Evolutionary conservation across 2,329 filamentous ascomycete genomes (phyloP), one percentile per base, ranked within the genome.

Genomic region (Penicillium sp.): DNA sequence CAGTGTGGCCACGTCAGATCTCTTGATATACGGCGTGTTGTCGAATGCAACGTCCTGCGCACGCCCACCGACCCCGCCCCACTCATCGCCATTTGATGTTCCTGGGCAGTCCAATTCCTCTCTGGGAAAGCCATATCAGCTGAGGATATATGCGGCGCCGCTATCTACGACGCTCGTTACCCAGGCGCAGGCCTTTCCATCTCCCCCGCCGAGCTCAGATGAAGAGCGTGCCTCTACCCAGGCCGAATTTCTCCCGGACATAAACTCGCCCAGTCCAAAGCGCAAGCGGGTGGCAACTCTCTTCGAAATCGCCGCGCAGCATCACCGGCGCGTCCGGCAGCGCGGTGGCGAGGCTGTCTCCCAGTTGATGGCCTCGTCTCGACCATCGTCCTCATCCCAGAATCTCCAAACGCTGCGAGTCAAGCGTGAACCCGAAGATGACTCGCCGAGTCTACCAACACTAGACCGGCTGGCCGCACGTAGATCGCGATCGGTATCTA

Each of bases 211-310:
- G n/a, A 74, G 69, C 52, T 57, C 68, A 6, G 55, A 65, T 26
- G 60, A 56, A 25, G 56, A 62, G 28, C 48, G 35, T 58, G 42
- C 37, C 56, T 64, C 55, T 62, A 65, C 63, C 1, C 65, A 53
- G 25, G 74, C 73, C 16, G 71, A 78, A 43, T 79, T 79, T 48
- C 69, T 79, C 14, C 75, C 73, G 2, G 75, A 78, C 58, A 63
- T 74, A 14, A 70, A 70, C 55, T 77, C 76, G 1, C 76, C 76
- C 4, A 79, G 76, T 48, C 77, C 77, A 3, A 80, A 79, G 62
- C 72, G 78, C 46, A 79, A 79, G 65, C 73, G 77, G 38, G 75
- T 79, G n/a, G 74, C 75, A 42, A 78, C 72, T 1, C 68, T 80
- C 2, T 80, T 80, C 48, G 77, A 80, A 60, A 72, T 73, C 3